Conservation (phyloP, 331 rosid species). For the Rhamnella rubrinervis region DNA sequence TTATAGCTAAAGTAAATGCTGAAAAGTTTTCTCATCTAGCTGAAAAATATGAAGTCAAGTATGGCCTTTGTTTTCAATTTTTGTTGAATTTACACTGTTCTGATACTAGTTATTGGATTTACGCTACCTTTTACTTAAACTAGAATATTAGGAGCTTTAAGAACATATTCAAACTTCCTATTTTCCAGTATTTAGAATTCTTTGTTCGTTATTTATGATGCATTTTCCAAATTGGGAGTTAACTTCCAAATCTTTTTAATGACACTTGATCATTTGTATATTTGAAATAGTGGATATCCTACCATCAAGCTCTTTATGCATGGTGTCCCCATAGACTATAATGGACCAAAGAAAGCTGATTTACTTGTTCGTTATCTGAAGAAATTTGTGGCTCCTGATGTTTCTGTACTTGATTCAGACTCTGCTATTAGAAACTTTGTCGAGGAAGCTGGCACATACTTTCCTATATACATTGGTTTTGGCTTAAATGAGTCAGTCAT, state of each 20-base stretch:
- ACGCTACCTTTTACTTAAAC: not conserved
- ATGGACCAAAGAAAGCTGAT: conserved; percentile 92
- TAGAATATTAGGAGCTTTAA: not conserved
- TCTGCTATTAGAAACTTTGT: conserved; percentile 62
- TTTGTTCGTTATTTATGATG: not conserved
- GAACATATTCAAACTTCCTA: not conserved
- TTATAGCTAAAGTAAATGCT: conserved; percentile 79
- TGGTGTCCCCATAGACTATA: conserved; percentile 71
- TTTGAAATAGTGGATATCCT: conserved; percentile 72
- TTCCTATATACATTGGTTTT: conserved; percentile 83
- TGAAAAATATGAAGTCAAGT: conserved; percentile 67
- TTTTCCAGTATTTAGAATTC: not conserved
- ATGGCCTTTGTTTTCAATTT: conserved; percentile 21
- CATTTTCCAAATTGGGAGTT: too few species aligned
- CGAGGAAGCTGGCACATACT: conserved; percentile 65
- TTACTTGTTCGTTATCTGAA: conserved; percentile 75
- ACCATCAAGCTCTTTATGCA: conserved; percentile 74
- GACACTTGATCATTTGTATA: not conserved
- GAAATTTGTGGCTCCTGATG: conserved; percentile 88
- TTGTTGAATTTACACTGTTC: not conserved
- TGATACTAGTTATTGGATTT: not conserved
- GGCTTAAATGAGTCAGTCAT: conserved; percentile 62
- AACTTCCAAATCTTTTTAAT: too few species aligned
- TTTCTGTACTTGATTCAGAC: conserved; percentile 82
- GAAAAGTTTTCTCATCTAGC: conserved; percentile 80